Base-by-base conservation (phyloP, 2,329 filamentous ascomycete species). In the Colletotrichum falcatum region DNA sequence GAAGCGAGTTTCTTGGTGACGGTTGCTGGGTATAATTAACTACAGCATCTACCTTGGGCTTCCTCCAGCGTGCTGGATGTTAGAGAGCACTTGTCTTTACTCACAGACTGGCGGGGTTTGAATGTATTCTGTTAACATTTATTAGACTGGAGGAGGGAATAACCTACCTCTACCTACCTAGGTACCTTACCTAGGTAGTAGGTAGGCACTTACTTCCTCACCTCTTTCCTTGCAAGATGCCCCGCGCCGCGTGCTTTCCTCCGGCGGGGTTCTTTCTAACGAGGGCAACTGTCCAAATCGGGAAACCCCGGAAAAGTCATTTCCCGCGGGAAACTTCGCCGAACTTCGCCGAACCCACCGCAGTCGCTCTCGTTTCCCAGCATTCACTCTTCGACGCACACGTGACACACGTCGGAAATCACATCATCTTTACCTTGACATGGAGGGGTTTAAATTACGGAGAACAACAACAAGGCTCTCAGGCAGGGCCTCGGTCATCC, bases 281-380 rank as follows among this genome's bases (percentile, higher is more conserved):
- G 9, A 46, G 9, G 44, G 20, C 44, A 35, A 30, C 39, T 37
- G 18, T 18, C 23, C 26, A 14, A 30, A 9, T 12, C 48, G 33
- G 58, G 3, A 26, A 35, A n/a, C 46, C 9, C 59, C 67, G 67
- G 66, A 28, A 61, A 61, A 53, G n/a, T n/a, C 48, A 2, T 14
- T 44, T 3, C 26, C 58, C 58, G 58, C 60, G 60, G 60, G 18
- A 53, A 62, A 53, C 60, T 62, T 62, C 18, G 48, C 64, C 64
- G 37, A 69, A 69, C 33, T 59, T 70, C 51, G 67, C 49, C 67
- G 44, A 66, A 70, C 64, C 49, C 0, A 35, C 56, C 35, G 42
- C 26, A 62, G 46, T 67, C 67, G 67, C 46, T 62, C n/a, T n/a
- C 46, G 3, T 35, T 33, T 1, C 14, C n/a, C 30, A 18, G 26